Base-by-base conservation (phyloP, 345 rosid species). In the Brassica carinata region DNA sequence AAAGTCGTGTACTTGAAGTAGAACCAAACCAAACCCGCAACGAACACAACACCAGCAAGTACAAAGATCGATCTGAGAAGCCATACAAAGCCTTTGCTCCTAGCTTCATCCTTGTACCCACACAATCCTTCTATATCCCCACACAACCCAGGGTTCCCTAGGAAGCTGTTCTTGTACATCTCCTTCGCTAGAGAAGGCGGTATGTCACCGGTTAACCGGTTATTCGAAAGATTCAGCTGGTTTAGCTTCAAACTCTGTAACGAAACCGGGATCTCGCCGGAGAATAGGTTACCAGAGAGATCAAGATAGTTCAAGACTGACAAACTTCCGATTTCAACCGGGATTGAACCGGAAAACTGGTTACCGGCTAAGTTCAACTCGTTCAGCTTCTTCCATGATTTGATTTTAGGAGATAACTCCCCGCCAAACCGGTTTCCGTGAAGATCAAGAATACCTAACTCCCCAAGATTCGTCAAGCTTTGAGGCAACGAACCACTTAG, bases 241-340 rank as follows among this genome's bases (percentile, higher is more conserved):
- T 96, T 94, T 64, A 96, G 88, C 90, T 94, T 96, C 89, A 96
- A 78, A 77, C 81, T 84, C 92, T 94, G 96, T 85, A 96, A 77
- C 11, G 88, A 85, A 19, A 51, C 17, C 0, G 99, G 99, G 67
- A 96, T 87, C 30, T 79, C 66, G 58, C 98, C 98, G 0, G 90
- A 85, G 65, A 96, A 85, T 4, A 10, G 75, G 68, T 96, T 94
- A 77, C 73, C 84, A 0, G 99, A 96, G 67, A 96, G 88, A 86
- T 96, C 97, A 0, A 96, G 98, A 75, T 94, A 96, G 71, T 92
- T 94, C 80, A 96, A 89, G 64, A 89, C 93, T 0, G 93, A 86
- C 67, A 96, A 82, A 38, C 82, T 84, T 38, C 97, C 97, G 18
- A 96, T 86, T 70, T 83, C 92, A 1, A 74, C 85, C 0, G 99